These are phyloP conservation scores for Taxawa tesnikishii DNA, from an alignment of 2,329 filamentous ascomycete genomes.

Conservation along the genomic window DNA sequence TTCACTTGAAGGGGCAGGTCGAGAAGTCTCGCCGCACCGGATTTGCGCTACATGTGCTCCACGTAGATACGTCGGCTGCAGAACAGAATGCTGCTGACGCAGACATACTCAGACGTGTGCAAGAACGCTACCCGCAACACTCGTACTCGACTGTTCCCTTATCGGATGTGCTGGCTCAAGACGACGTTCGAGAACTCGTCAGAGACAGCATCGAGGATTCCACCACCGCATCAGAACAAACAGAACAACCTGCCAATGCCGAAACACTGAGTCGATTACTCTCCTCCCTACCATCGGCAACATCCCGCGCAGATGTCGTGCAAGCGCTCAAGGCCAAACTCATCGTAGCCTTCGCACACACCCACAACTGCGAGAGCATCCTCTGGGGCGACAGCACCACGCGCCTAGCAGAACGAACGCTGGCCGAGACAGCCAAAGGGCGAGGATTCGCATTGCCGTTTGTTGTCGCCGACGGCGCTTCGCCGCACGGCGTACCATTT, in stretches of 20 bases:
- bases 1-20: conserved; percentile 54
- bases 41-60: conserved; percentile 52
- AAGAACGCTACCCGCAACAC: conserved; percentile 52
- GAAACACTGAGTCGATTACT: too few relatives aligned
- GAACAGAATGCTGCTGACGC: conserved; percentile 24
- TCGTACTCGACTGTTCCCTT: conserved; percentile 52
- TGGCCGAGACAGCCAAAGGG: conserved; percentile 83
- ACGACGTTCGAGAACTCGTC: conserved; percentile 5
- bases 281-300: conserved; percentile 54
- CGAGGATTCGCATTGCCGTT: conserved; percentile 73
- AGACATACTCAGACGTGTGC: conserved; percentile 32
- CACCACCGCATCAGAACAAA: background rate
- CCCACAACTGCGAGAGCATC: conserved; percentile 52
- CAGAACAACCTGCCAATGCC: conserved; percentile 22
- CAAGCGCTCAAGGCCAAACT: conserved; percentile 60
- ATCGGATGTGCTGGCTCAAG: conserved; percentile 37
- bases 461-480: conserved; percentile 64
- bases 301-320: conserved; percentile 62
- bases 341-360: conserved; percentile 52
- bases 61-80: conserved; percentile 27
- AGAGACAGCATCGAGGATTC: conserved; percentile 1
- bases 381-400: conserved; percentile 82
- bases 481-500: conserved; percentile 45
- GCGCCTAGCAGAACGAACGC: conserved; percentile 69
- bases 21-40: conserved; percentile 50